Conservation (phyloP, 2,329 filamentous ascomycete genomes). For the Fusarium euwallaceae region DNA sequence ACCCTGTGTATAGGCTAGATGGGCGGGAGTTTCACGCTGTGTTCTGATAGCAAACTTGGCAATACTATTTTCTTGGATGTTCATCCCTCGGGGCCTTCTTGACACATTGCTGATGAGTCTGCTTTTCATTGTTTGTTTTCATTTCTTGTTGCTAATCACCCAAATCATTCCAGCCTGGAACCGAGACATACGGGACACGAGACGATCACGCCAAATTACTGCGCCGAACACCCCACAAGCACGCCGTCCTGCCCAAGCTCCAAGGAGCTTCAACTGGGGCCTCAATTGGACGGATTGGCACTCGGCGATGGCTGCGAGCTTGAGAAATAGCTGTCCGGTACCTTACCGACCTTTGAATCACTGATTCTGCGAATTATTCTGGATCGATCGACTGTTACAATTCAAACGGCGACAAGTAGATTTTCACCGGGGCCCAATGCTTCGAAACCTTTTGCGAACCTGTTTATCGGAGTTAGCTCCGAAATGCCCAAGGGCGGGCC, state of each 20-base stretch:
- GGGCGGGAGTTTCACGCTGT: constrained; percentile 45
- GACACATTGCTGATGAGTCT: background rate
- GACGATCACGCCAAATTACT: background rate
- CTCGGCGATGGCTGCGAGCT: background rate
- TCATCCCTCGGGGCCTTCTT: constrained; percentile 19
- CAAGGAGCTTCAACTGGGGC: background rate
- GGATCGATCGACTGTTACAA: background rate
- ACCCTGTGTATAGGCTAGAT: constrained; percentile 48
- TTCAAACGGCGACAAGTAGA: constrained; percentile 13
- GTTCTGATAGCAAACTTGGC: constrained; percentile 46
- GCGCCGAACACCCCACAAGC: background rate
- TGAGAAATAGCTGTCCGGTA: background rate
- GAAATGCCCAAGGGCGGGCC: background rate
- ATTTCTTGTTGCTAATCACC: background rate
- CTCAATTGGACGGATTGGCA: background rate
- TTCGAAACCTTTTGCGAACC: background rate
- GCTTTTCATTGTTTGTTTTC: background rate
- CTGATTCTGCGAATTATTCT: background rate
- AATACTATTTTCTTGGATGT: constrained; percentile 45
- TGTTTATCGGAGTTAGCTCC: constrained; percentile 11
- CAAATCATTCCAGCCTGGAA: background rate
- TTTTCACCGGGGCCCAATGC: constrained; percentile 20
- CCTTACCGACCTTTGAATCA: background rate
- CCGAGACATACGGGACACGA: constrained; percentile 3
- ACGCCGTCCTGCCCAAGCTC: background rate